Evolutionary conservation across 257 asterid genomes (phyloP).

Genomic region (Solanum dulcamara): DNA sequence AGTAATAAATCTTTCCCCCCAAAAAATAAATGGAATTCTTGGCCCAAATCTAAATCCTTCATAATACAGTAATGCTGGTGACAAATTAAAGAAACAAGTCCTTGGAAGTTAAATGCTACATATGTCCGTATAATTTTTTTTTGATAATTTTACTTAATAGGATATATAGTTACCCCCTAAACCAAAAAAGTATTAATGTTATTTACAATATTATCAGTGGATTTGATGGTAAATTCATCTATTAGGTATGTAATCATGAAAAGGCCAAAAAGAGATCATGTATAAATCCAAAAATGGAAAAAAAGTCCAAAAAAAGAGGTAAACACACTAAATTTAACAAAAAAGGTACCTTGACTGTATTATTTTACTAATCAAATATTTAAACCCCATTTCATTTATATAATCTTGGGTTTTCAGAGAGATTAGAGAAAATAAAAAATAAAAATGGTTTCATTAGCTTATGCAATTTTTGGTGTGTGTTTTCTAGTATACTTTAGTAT

Average conservation of each 20-base stretch:
- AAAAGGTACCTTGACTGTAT: neutral
- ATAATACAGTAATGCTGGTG: neutral
- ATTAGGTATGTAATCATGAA: neutral
- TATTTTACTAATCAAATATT: neutral
- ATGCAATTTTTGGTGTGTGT: neutral
- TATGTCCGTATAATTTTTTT: neutral
- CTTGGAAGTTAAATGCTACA: neutral
- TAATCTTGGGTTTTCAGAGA: neutral
- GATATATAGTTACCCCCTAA: neutral
- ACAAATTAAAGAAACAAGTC: neutral
- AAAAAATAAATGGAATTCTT: neutral
- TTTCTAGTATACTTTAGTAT: constrained; percentile 3
- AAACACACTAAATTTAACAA: neutral
- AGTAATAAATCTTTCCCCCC: neutral
- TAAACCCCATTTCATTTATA: neutral
- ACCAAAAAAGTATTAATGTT: neutral
- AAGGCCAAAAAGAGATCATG: neutral
- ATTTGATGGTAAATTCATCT: neutral
- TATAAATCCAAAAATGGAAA: neutral
- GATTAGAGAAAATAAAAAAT: neutral
- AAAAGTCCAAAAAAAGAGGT: neutral
- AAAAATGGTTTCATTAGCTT: constrained; percentile 7
- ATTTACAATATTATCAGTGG: neutral
- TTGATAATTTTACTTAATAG: neutral
- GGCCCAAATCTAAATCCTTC: neutral